Conservation (phyloP, 768 basidiomycete species). For the Mycena pura region DNA sequence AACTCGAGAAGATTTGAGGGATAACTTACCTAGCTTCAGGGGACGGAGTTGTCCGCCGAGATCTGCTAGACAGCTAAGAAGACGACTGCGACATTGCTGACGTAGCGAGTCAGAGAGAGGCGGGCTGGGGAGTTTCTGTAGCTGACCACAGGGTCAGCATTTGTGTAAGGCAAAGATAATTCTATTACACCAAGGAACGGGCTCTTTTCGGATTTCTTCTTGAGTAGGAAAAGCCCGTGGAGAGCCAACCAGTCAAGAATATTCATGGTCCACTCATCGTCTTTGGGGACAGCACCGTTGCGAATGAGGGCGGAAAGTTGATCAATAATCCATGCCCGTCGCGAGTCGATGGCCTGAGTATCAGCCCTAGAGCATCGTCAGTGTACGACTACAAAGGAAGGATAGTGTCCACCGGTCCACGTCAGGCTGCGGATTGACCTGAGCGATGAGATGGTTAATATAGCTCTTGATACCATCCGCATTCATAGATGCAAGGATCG, state of each 20-base stretch:
- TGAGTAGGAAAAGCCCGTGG: slow-evolving; percentile 80
- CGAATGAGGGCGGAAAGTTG: slow-evolving; percentile 82
- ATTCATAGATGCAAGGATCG: slow-evolving; percentile 78
- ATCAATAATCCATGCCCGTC: slow-evolving; percentile 84
- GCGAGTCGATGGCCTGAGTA: slow-evolving; percentile 54
- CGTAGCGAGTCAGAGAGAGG: slow-evolving; percentile 77
- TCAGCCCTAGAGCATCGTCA: slow-evolving; percentile 46
- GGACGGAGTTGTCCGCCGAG: slow-evolving; percentile 64
- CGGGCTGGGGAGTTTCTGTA: slow-evolving; percentile 67
- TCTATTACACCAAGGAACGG: slow-evolving; percentile 55
- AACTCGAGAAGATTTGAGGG: not conserved
- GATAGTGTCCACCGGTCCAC: slow-evolving; percentile 49
- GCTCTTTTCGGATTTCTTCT: slow-evolving; percentile 76
- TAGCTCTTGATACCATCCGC: slow-evolving; percentile 78
- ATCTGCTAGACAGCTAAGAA: slow-evolving; percentile 78
- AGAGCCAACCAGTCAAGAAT: slow-evolving; percentile 84
- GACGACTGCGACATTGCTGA: slow-evolving; percentile 66
- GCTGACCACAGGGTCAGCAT: slow-evolving; percentile 43
- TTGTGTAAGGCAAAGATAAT: not conserved
- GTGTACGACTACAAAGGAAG: not conserved
- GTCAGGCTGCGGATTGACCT: slow-evolving; percentile 59
- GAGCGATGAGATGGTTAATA: slow-evolving; percentile 70
- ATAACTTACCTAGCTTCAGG: slow-evolving; percentile 56
- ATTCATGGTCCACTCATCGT: slow-evolving; percentile 76
- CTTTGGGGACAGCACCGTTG: slow-evolving; percentile 80